Evolutionary conservation across 2,329 filamentous ascomycete genomes (phyloP), one percentile per base, ranked within the genome.

Genomic region (Eutypella sp.): DNA sequence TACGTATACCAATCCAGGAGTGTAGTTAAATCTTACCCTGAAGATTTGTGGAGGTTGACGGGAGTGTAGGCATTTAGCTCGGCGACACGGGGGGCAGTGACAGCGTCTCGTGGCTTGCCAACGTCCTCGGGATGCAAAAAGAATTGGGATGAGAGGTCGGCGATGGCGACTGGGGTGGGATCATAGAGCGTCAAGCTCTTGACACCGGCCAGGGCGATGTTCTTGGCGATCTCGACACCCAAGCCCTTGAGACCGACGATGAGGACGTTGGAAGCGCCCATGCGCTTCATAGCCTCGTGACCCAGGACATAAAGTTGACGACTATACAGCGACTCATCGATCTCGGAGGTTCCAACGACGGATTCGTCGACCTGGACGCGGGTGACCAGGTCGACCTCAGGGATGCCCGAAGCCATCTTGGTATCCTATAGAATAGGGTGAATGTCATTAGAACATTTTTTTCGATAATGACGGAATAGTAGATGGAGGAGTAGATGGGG

Each of bases 161-260:
- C 79, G 57, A 96, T 86, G 56, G 84, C 78, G 44, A 88, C 86
- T 36, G 89, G 89, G 40, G 84, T 82, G 40, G 93, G 92, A 65
- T 99, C 93, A 74, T 90, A 89, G 45, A 99, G 79, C 2, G 92
- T 93, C 57, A 99, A 74, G 63, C 91, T 96, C 78, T 99, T 99
- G 71, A 99, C 93, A 66, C 93, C 93, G 58, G 93, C 93, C 58
- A 99, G 84, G 49, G 93, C 93, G 62, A 99, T 89, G 63, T 99
- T 99, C 79, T 99, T 99, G 62, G 93, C 92, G 59, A 99, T 93
- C 71, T 99, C 93, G 46, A 96, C 92, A 73, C 93, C 93, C 34
- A 99, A 80, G 42, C 93, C 93, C 67, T 93, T 92, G 56, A 97
- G 75, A 53, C 93, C 93, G 51, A 92, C 87, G 46, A 99, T 78